Evolutionary conservation across 2,329 filamentous ascomycete genomes (phyloP).

Genomic region (Botrytis porri): DNA sequence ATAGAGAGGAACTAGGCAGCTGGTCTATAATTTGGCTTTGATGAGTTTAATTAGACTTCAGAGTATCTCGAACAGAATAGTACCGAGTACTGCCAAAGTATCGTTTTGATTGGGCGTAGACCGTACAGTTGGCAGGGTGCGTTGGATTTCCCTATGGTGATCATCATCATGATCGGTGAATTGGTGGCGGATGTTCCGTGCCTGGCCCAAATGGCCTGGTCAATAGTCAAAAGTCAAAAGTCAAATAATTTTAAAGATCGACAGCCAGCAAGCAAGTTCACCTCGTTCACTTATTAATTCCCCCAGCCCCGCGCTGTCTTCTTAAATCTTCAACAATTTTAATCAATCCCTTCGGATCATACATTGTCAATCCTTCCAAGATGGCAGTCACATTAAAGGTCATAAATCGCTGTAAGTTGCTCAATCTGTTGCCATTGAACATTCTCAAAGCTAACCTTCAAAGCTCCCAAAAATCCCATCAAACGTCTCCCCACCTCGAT

Average conservation of each 20-base stretch:
- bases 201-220: not conserved
- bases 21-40: not conserved
- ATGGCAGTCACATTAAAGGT: constrained; percentile 21
- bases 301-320: not conserved
- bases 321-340: not conserved
- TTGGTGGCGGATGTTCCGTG: constrained; percentile 3
- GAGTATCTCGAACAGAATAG: not conserved
- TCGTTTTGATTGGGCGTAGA: not conserved
- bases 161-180: not conserved
- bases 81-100: not conserved
- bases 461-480: constrained; percentile 37
- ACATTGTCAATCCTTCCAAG: not conserved
- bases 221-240: not conserved
- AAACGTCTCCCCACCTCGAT: constrained; percentile 53
- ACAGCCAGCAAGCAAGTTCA: not conserved
- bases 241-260: constrained; percentile 14
- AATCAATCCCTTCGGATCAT: not conserved
- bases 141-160: not conserved
- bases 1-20: not conserved
- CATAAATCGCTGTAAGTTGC: constrained; percentile 16
- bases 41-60: not conserved
- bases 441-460: not conserved
- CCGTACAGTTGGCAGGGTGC: not conserved
- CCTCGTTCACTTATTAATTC: not conserved
- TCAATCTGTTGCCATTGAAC: not conserved